Conservation (phyloP, 805 yeast genomes). For the Sugiyamaella smithiae region DNA sequence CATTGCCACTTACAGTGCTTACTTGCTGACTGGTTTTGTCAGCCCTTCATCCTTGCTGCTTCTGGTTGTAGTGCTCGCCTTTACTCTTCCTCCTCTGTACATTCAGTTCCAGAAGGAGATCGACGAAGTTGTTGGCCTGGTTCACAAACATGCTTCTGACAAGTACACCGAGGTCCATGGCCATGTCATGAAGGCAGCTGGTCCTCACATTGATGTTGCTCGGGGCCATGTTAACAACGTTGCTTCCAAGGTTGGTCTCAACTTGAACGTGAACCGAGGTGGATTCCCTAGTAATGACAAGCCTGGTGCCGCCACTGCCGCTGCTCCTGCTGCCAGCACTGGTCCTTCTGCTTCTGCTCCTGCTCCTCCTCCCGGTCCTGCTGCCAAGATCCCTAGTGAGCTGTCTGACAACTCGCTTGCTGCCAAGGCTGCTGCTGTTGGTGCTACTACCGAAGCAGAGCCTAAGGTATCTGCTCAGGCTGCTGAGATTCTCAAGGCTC, state of each 20-base stretch:
- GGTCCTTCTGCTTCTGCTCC: slow-evolving; percentile 20
- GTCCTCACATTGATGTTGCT: slow-evolving; percentile 36
- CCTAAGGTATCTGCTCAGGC: slow-evolving; percentile 15
- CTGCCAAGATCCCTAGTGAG: slow-evolving; percentile 20
- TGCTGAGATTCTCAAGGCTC: slow-evolving; percentile 18
- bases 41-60: slow-evolving; percentile 67
- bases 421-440: slow-evolving; percentile 12
- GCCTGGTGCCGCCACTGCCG: slow-evolving; percentile 11
- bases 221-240: slow-evolving; percentile 25
- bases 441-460: neutral
- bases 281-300: slow-evolving; percentile 30
- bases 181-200: slow-evolving; percentile 32
- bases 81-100: slow-evolving; percentile 76
- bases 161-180: slow-evolving; percentile 25
- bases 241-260: slow-evolving; percentile 27
- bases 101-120: slow-evolving; percentile 72
- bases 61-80: slow-evolving; percentile 55
- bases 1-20: slow-evolving; percentile 58
- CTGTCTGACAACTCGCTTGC: slow-evolving; percentile 6
- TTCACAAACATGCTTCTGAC: slow-evolving; percentile 26
- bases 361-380: slow-evolving; percentile 21
- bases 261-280: slow-evolving; percentile 27
- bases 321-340: slow-evolving; percentile 4
- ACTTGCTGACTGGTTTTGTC: slow-evolving; percentile 71
- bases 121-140: slow-evolving; percentile 44